Percentiles rank a stretch among this genome's conserved stretches.
phyloP scores from a whole-genome alignment of 305 asterid species.

The Lippia alba region DNA sequence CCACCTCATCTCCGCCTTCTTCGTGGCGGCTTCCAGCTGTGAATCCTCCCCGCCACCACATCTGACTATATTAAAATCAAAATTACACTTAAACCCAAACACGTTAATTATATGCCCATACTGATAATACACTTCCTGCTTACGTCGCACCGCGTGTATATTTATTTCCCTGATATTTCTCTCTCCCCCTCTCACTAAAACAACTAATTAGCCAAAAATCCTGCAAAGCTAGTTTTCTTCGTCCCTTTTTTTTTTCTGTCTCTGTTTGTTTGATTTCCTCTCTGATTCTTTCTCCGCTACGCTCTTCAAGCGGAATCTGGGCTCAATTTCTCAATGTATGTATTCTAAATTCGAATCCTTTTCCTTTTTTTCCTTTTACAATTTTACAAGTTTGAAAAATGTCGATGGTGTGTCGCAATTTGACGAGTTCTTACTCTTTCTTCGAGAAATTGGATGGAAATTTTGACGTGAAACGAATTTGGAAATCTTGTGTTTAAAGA shows the following conservation, averaged over 20 bases:
- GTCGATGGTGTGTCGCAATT: no score
- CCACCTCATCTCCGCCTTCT: conserved; percentile 35
- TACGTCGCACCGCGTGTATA: not conserved
- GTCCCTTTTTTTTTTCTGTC: not conserved
- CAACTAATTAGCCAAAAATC: not conserved
- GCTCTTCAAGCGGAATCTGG: conserved; percentile 14
- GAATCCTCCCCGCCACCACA: conserved; percentile 22
- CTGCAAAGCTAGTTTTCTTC: conserved; percentile 10
- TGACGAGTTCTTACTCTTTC: not conserved
- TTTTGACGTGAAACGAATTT: not conserved
- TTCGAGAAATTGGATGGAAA: not conserved
- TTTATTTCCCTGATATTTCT: not conserved
- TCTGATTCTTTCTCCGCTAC: not conserved
- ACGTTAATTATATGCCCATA: no score
- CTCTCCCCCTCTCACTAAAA: conserved; percentile 21
- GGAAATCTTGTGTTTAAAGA: conserved; percentile 15
- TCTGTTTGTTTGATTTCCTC: not conserved
- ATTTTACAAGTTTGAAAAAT: no score
- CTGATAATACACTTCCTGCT: not conserved
- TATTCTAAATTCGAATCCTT: not conserved
- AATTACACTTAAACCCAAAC: not conserved
- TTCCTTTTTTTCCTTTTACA: not conserved
- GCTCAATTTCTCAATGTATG: conserved; percentile 1
- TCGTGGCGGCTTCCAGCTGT: conserved; percentile 43
- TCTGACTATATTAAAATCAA: not conserved